Conservation (phyloP, 1,284 basidiomycete species). For the Apiotrichum sp. region DNA sequence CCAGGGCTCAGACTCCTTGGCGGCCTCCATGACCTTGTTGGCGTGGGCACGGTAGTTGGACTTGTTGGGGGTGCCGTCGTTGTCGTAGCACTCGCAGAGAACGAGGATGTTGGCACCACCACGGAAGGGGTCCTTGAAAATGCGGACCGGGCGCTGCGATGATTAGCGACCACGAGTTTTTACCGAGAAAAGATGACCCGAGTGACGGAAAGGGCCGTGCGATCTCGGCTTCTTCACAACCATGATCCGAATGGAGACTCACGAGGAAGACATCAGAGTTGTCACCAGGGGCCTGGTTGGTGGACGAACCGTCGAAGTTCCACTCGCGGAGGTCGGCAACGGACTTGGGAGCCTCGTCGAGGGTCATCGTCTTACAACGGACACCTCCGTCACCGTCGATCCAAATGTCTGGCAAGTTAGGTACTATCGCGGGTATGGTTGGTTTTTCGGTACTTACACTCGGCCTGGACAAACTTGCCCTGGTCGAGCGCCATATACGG, state of each 20-base stretch:
- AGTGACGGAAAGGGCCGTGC: too few species aligned
- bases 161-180: neutral
- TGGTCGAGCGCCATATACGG: conserved; percentile 80
- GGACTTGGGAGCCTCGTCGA: conserved; percentile 36
- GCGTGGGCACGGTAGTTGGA: conserved; percentile 91
- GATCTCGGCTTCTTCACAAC: too few species aligned
- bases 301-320: conserved; percentile 99
- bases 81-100: conserved; percentile 96
- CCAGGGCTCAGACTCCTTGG: conserved; percentile 77
- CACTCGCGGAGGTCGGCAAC: conserved; percentile 64
- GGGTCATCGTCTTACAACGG: conserved; percentile 81
- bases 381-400: conserved; percentile 87
- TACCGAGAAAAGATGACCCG: too few species aligned
- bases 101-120: conserved; percentile 96
- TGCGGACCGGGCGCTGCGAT: conserved; percentile 72
- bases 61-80: conserved; percentile 95
- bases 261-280: conserved; percentile 95
- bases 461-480: conserved; percentile 82
- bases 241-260: conserved; percentile 12
- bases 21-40: conserved; percentile 87
- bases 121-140: conserved; percentile 99
- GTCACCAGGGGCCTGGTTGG: conserved; percentile 86
- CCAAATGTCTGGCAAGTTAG: conserved; percentile 71
- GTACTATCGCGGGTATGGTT: neutral
- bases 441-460: conserved; percentile 58